Percentiles rank a stretch among this genome's conserved stretches.
Conservation (phyloP, 2,329 filamentous ascomycete species). For the Ampelomyces quisqualis region DNA sequence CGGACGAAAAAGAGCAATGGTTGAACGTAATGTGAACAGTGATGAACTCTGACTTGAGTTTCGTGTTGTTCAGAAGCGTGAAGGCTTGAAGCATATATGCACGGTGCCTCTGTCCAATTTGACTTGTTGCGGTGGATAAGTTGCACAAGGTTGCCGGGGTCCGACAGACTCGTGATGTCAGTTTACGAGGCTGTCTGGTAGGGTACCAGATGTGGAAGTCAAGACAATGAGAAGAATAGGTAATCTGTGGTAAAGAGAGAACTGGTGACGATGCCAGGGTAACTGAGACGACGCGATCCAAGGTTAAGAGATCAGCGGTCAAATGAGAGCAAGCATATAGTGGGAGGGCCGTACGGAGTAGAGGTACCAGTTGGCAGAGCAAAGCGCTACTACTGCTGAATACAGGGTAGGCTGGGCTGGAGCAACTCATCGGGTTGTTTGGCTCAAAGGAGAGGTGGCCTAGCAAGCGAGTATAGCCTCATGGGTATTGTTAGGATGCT, state of each 20-base stretch:
- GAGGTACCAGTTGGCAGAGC: conserved; percentile 37
- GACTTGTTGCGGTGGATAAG: conserved; percentile 27
- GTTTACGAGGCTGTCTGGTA: conserved; percentile 29
- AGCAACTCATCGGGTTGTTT: conserved; percentile 40
- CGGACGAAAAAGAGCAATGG: conserved; percentile 5
- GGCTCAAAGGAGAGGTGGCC: conserved; percentile 44
- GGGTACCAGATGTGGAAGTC: conserved; percentile 21
- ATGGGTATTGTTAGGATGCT: conserved; percentile 35
- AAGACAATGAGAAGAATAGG: conserved; percentile 21
- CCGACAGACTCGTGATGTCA: conserved; percentile 36
- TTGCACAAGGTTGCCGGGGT: conserved; percentile 38
- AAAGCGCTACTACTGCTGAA: conserved; percentile 37
- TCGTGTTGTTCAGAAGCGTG: conserved; percentile 13
- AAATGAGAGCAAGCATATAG: conserved; percentile 29
- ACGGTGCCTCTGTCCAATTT: conserved; percentile 32
- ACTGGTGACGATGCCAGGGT: conserved; percentile 19
- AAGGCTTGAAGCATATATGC: conserved; percentile 42
- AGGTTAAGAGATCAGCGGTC: conserved; percentile 24
- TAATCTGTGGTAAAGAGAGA: conserved; percentile 9
- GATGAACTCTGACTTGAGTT: conserved; percentile 11
- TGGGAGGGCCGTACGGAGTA: conserved; percentile 32
- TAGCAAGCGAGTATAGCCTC: conserved; percentile 41
- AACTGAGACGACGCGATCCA: conserved; percentile 20
- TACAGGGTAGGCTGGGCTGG: conserved; percentile 40
- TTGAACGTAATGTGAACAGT: conserved; percentile 6